Base-by-base conservation (phyloP, 805 yeast genomes). In the Wickerhamomyces sydowiorum region DNA sequence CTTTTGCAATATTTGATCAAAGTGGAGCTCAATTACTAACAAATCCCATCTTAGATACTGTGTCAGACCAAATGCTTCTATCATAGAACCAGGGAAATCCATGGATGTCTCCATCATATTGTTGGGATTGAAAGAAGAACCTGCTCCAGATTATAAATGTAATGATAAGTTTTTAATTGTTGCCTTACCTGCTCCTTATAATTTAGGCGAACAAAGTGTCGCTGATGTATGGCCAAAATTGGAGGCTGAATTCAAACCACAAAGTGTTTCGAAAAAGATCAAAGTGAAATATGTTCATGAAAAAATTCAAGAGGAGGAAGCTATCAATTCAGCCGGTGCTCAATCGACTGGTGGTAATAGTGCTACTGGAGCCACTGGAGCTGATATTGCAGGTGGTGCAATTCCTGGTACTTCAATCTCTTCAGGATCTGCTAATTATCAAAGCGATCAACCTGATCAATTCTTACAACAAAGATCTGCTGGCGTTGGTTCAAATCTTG, bases 51-150 rank as follows among this genome's bases (percentile, higher is more conserved):
- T n/a, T 30, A 50, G 57, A 25, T 75, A 90, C 72, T 87, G 96
- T 64, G 98, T 93, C 40, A 83, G 96, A 67, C 99, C 99, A 48
- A 93, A 90, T 64, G 91, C 97, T 45, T 79, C 93, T 14, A 63
- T 83, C 28, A 71, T 93, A 43, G 72, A 70, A 23, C 90, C 98
- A 13, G 93, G 95, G 28, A 76, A 77, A 50, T 62, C 80, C 20
- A 65, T 81, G 40, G 78, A 84, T 42, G 86, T 93, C 40, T 77
- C 90, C 37, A 82, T 93, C 54, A 87, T 88, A 54, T 79, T 88
- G 48, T 90, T 90, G 65, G 96, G 96, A 14, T 72, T 86, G 52
- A 68, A 80, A 41, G 79, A 80, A 54, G 91, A 86, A 45, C 90
- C 95, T 40, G 69, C 78, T 3, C 65, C 77, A 38, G 88, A 80